Conservation (phyloP, 2,329 filamentous ascomycete genomes). For the Stromatinia cepivora region DNA sequence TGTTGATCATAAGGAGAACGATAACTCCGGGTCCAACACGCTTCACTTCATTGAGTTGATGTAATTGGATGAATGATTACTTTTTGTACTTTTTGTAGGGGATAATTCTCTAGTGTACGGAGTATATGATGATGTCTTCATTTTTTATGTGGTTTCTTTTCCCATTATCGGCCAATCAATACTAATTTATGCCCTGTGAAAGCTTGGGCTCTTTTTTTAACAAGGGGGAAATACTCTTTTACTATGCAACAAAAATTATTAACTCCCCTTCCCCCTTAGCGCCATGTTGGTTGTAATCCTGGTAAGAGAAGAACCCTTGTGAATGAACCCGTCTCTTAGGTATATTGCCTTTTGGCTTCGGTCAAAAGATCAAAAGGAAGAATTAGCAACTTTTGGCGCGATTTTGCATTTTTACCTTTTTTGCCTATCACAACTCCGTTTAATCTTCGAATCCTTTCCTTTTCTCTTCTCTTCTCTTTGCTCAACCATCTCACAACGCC, state of each 20-base stretch:
- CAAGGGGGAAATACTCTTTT: not conserved
- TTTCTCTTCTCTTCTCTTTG: constrained; percentile 7
- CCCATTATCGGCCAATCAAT: not conserved
- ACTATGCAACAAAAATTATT: not conserved
- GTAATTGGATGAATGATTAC: not conserved
- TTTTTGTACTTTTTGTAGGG: not conserved
- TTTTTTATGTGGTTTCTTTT: not conserved
- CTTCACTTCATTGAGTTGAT: not conserved
- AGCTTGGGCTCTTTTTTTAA: not conserved
- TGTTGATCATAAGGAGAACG: constrained; percentile 7
- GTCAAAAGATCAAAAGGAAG: constrained; percentile 2
- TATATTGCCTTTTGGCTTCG: not conserved
- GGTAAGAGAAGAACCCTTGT: not conserved
- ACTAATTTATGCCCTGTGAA: not conserved
- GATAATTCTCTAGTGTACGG: not conserved
- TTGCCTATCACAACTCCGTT: not conserved
- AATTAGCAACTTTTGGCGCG: not conserved
- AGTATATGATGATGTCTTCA: not conserved
- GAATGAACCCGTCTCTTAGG: not conserved
- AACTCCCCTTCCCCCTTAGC: not conserved
- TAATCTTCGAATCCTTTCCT: constrained; percentile 1
- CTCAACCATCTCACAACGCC: constrained; percentile 26
- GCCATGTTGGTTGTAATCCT: not conserved
- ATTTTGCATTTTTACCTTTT: not conserved
- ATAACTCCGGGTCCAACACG: not conserved